Base-by-base conservation (phyloP, 768 basidiomycete genomes). In the Dictyophora rubrovolvata region DNA sequence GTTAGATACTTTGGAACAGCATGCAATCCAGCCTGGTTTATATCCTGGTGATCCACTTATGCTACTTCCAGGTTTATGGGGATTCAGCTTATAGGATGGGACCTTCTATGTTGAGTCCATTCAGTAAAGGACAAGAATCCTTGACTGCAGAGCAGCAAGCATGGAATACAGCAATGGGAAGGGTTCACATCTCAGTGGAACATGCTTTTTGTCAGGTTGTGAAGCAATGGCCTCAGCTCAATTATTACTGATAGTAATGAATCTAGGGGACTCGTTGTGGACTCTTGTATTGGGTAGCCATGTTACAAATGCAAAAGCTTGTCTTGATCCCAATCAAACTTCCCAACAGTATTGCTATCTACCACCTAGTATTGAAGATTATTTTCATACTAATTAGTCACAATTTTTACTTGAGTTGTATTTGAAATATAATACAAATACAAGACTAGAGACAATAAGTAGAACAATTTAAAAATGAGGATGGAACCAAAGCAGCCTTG, bases 281-380 rank as follows among this genome's bases (percentile, higher is more conserved):
- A 9, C 20, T 33, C 0, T 71, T 67, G 42, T 72, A 71, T 54
- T 60, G 61, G 21, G 59, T 68, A 46, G 65, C 57, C 23, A 64
- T 69, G 8, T 73, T 72, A 0, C 78, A 78, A 58, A 76, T 68
- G 62, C 79, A 79, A 60, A 75, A 74, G 20, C 70, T 69, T 2
- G 77, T 70, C 77, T 81, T 79, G 52, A 55, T 1, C 66, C 65
- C 0, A 68, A 68, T 51, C 68, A 71, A 42, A 60, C 62, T 16
- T 18, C 69, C 21, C 66, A 64, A 28, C 62, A 61, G 60, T 67
- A 68, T 54, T 46, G 62, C 17, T 66, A 63, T 53, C 1, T 20
- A 20, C 66, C 67, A 1, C 69, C 68, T 49, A 33, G n/a, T 12
- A 11, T 63, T 18, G 33, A 54, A 9, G 63, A 63, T 20, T 63